A percentile compares a stretch with the other conserved stretches of the same genome.
Evolutionary conservation across 192 early-diverging fungal species (phyloP).

Genomic region (Linnemannia schmuckeri): DNA sequence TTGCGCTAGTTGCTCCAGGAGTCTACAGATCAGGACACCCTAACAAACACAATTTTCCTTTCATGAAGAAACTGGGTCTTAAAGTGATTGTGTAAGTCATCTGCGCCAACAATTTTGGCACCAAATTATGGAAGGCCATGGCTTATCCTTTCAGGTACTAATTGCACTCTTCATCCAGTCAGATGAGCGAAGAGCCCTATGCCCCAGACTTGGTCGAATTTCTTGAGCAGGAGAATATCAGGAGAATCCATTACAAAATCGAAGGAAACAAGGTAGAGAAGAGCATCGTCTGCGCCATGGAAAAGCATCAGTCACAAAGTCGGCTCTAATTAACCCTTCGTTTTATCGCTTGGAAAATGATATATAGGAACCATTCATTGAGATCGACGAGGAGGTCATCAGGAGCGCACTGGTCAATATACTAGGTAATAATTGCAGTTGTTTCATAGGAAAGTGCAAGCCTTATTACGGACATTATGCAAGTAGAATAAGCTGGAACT

Average conservation of each 20-base stretch:
- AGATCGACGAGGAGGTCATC: constrained; percentile 68
- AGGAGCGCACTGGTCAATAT: constrained; percentile 65
- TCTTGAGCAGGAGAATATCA: constrained; percentile 77
- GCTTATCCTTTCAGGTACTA: background rate
- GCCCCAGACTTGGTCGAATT: constrained; percentile 83
- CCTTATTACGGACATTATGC: background rate
- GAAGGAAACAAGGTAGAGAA: constrained; percentile 87
- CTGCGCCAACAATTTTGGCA: background rate
- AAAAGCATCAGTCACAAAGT: background rate
- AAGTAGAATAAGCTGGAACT: background rate
- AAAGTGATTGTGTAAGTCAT: constrained; percentile 85
- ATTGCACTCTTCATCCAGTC: constrained; percentile 43
- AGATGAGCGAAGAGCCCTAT: constrained; percentile 73
- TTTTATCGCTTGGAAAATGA: background rate
- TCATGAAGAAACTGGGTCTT: constrained; percentile 86
- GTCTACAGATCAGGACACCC: constrained; percentile 97
- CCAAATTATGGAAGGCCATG: no score
- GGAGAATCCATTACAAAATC: constrained; percentile 83
- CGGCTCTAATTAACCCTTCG: background rate
- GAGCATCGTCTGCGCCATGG: background rate
- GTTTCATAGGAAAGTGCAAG: background rate
- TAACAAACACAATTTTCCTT: constrained; percentile 90
- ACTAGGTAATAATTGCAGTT: constrained; percentile 39
- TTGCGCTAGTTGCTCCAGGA: constrained; percentile 93
- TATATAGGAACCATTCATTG: constrained; percentile 69